These are phyloP conservation scores for Lichenothelia convexa DNA, from an alignment of 495 filamentous ascomycete species.

Conservation along the genomic window DNA sequence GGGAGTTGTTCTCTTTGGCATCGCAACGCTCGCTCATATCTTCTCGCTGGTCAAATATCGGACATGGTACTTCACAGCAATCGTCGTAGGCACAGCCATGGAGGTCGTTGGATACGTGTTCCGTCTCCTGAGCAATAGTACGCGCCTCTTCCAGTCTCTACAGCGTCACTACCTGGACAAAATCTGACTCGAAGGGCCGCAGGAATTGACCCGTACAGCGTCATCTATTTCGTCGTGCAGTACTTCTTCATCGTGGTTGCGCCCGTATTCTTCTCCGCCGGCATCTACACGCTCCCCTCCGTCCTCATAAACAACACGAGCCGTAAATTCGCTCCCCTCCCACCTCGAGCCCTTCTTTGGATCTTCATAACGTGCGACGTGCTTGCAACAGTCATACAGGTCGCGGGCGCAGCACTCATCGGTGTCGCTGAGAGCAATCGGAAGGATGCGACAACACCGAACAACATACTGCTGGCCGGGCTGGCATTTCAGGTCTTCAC, in stretches of 20 bases:
- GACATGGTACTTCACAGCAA: slow-evolving; percentile 41
- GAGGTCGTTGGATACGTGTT: slow-evolving; percentile 42
- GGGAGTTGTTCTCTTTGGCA: slow-evolving; percentile 33
- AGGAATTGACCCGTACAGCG: slow-evolving; percentile 26
- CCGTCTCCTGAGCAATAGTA: slow-evolving; percentile 20
- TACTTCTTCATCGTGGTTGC: slow-evolving; percentile 42
- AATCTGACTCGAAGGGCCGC: slow-evolving; percentile 12
- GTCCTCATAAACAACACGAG: slow-evolving; percentile 23
- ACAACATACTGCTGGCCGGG: slow-evolving; percentile 33
- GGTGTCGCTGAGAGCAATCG: slow-evolving; percentile 24
- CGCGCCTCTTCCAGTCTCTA: no score
- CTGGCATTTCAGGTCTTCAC: slow-evolving; percentile 31
- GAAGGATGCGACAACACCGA: slow-evolving; percentile 26
- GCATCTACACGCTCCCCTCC: slow-evolving; percentile 29
- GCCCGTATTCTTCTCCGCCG: slow-evolving; percentile 35
- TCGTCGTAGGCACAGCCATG: slow-evolving; percentile 6
- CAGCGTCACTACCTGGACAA: no score
- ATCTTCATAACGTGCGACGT: slow-evolving; percentile 32
- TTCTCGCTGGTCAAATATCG: slow-evolving; percentile 27
- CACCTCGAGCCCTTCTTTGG: slow-evolving; percentile 24
- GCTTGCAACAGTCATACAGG: slow-evolving; percentile 31
- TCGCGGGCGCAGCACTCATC: slow-evolving; percentile 30
- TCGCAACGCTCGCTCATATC: slow-evolving; percentile 27
- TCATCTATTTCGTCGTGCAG: slow-evolving; percentile 35
- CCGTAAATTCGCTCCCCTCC: slow-evolving; percentile 15